Base-by-base conservation (phyloP, 2,329 filamentous ascomycete species). In the Penicillium sp. region DNA sequence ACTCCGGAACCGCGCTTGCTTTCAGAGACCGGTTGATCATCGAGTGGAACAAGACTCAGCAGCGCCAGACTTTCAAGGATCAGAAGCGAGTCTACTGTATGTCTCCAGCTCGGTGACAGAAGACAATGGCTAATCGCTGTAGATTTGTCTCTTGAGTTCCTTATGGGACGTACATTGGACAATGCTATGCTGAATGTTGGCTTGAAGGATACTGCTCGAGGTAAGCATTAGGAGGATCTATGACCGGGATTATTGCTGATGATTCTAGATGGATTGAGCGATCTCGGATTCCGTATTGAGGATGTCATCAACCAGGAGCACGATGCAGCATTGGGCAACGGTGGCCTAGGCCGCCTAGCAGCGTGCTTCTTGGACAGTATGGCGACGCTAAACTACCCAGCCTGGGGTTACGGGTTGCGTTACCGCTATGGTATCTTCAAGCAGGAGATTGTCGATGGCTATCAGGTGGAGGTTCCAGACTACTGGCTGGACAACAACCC, bases 401-500 rank as follows among this genome's bases (percentile, higher is more conserved):
- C 94, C 19, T 99, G 94, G 94, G 94, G 94, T 35, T 99, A 99
- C 69, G 94, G 93, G 53, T 80, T 99, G 64, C 86, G 94, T 69
- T 99, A 99, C 80, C 84, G 91, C 73, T 97, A 97, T 73, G 90
- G 90, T 71, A 99, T 99, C 73, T 99, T 99, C 86, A 97, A 97
- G 80, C 94, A 99, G 79, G 94, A 97, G 79, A 97, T 99, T 67
- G 87, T 97, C 57, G 89, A 97, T 69, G 94, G 94, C 55, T 99
- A 97, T 73, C 94, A 99, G 76, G 91, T 99, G 61, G 94, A 99
- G 72, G 89, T 97, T 56, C 94, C 94, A 19, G 94, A 99, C 74
- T 97, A 99, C 78, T 99, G 94, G 94, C 85, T 99, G 51, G 94
- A 97, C 73, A 97, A 97, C 77, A 99, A 99, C 76, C 94, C 94